Percentiles rank a stretch among this genome's conserved stretches.
Conservation (phyloP, 2,329 filamentous ascomycete species). For the Xylaria sp. region DNA sequence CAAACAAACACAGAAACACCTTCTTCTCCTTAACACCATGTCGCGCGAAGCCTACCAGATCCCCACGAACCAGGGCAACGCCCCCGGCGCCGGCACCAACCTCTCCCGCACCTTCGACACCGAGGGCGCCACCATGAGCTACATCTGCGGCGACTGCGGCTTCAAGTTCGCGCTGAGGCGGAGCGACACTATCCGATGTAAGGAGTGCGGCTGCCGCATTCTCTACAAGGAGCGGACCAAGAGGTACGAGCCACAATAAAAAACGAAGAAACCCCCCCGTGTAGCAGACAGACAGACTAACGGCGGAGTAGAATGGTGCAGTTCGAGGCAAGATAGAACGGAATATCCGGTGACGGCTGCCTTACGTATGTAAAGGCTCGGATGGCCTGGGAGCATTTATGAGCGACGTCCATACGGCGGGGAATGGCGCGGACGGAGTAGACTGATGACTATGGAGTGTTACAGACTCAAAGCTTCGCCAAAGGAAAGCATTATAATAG, state of each 20-base stretch:
- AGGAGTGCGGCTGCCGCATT: constrained; percentile 93
- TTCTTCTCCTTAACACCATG: constrained; percentile 54
- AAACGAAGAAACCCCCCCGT: neutral
- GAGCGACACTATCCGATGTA: constrained; percentile 85
- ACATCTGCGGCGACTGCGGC: constrained; percentile 87
- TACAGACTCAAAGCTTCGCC: constrained; percentile 1
- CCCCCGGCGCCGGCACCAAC: constrained; percentile 55
- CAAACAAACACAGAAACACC: constrained; percentile 5
- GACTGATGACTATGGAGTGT: constrained; percentile 7
- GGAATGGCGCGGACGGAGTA: constrained; percentile 5
- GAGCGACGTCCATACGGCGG: neutral
- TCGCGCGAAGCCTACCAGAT: constrained; percentile 83
- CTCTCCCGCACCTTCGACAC: constrained; percentile 56
- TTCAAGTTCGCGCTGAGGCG: constrained; percentile 79
- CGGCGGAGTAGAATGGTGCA: constrained; percentile 83
- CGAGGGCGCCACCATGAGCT: constrained; percentile 70
- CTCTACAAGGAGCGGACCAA: constrained; percentile 98
- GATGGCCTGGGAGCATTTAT: constrained; percentile 3
- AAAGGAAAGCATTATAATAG: constrained; percentile 21
- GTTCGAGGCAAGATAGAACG: constrained; percentile 84
- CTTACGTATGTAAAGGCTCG: neutral
- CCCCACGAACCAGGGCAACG: constrained; percentile 64
- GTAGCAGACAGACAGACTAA: constrained; percentile 4
- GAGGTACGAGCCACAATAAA: constrained; percentile 69
- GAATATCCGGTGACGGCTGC: neutral